phyloP scores from a whole-genome alignment of 2,329 filamentous ascomycete genomes.

The Periglandula ipomoeae region DNA sequence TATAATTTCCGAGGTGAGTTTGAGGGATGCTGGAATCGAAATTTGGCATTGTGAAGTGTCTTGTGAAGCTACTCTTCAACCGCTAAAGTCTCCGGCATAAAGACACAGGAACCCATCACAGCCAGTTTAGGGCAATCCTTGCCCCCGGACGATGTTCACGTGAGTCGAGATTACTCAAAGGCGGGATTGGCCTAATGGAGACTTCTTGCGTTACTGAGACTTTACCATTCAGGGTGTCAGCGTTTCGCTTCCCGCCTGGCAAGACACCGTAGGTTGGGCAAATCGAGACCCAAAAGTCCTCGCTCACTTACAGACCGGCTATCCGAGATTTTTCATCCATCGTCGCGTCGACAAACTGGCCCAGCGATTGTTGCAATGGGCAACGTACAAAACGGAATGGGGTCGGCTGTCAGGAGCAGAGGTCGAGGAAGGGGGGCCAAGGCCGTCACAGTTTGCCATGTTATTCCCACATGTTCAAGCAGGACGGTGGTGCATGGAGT shows the following conservation, averaged over 20 bases:
- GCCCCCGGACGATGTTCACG: not conserved
- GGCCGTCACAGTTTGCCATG: not conserved
- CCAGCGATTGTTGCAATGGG: slow-evolving; percentile 12
- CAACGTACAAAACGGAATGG: not conserved
- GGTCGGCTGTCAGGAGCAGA: not conserved
- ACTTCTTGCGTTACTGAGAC: not conserved
- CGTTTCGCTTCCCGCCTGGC: slow-evolving; percentile 22
- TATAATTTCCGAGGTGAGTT: too few species aligned
- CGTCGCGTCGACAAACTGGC: slow-evolving; percentile 14
- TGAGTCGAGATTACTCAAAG: not conserved
- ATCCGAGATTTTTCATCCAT: slow-evolving; percentile 20
- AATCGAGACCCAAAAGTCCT: slow-evolving; percentile 14
- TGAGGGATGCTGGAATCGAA: too few species aligned
- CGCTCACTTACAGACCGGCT: slow-evolving; percentile 16
- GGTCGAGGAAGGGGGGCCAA: not conserved
- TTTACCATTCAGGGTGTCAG: slow-evolving; percentile 15
- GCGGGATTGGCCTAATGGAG: not conserved
- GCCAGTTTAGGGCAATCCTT: not conserved
- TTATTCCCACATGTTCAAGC: slow-evolving; percentile 10
- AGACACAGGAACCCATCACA: not conserved
- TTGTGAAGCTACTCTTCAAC: too few species aligned
- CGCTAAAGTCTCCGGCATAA: not conserved
- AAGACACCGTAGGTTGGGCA: slow-evolving; percentile 17
- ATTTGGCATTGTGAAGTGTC: too few species aligned
- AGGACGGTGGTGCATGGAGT: slow-evolving; percentile 9